Evolutionary conservation across 495 filamentous ascomycete genomes (phyloP), one percentile per base, ranked within the genome.

Genomic region (Penicillium crystallinum): DNA sequence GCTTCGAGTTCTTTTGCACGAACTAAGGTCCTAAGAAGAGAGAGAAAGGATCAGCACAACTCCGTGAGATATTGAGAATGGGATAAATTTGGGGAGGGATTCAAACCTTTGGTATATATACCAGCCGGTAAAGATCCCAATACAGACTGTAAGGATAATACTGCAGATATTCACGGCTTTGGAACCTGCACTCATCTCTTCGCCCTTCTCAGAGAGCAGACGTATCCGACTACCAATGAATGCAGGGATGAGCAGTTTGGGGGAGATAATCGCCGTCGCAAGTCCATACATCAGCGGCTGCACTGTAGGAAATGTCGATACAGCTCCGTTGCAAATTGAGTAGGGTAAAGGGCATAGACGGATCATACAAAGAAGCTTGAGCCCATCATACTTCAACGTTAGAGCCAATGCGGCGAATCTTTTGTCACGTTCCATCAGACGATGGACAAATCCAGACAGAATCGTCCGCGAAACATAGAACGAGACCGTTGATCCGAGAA

Each of bases 261-360:
- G 93, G 0, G 80, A 77, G 10, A 84, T 78, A 12, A 87, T 68
- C 1, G 88, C 84, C 6, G 93, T 97, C 0, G 95, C 92, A 33
- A 87, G 60, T 27, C 82, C 87, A 65, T 95, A 97, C 57, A 78
- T 79, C 65, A 79, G 67, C 14, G 87, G 85, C 42, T 83, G 77
- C 6, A 98, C 88, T 6, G 90, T 95, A 2, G 89, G 90, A 56
- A 98, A 91, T 2, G 92, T 97, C 17, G 89, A 89, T 23, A 98
- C 81, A 19, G 93, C 95, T 17, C 91, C 93, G 61, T 98, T 98
- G 59, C 88, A 91, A 50, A 97, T 73, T 19, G 88, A 92, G 65
- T 95, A 98, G n/a, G 93, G 93, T 53, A 97, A 67, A 19, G 93
- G 93, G 53, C 93, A 97, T 31, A 97, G 73, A 25, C 93, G 78